Evolutionary conservation across 352 stramenopile genomes (phyloP).

Genomic region (Pelagophyceae sp.): DNA sequence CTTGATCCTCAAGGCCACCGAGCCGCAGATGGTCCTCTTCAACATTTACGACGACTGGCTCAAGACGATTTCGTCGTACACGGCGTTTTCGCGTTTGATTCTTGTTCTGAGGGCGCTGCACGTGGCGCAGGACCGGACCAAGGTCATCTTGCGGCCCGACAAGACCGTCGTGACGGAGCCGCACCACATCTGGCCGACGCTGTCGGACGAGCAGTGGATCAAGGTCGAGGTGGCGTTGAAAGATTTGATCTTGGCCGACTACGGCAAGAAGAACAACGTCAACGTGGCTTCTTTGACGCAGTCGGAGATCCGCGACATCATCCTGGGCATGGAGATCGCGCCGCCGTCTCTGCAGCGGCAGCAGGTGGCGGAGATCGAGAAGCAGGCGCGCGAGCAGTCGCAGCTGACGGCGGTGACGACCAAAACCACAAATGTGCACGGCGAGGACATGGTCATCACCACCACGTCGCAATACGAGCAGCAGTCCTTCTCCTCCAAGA

Average conservation of each 20-base stretch:
- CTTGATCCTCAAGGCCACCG: conserved; percentile 96
- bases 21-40: conserved; percentile 99
- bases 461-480: conserved; percentile 99
- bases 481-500: conserved; percentile 97
- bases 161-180: conserved; percentile 95
- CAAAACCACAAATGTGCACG: conserved; percentile 98
- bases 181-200: conserved; percentile 97
- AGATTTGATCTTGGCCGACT: conserved; percentile 98
- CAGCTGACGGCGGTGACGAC: conserved; percentile 96
- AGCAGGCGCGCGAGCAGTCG: conserved; percentile 92
- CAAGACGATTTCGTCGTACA: conserved; percentile 99
- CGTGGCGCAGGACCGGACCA: conserved; percentile 77
- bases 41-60: conserved; percentile 99
- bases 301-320: conserved; percentile 99
- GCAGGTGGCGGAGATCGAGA: conserved; percentile 98
- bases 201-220: conserved; percentile 98
- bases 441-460: conserved; percentile 98
- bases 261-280: conserved; percentile 99
- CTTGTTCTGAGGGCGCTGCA: conserved; percentile 96
- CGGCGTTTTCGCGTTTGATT: conserved; percentile 98
- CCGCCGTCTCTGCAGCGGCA: conserved; percentile 96
- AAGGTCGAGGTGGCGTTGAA: conserved; percentile 99
- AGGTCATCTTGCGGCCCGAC: conserved; percentile 91
- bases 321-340: conserved; percentile 99
- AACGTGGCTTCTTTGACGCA: conserved; percentile 98